These are phyloP conservation scores for Rhodotorula kratochvilovae DNA, from an alignment of 768 basidiomycete species.

Conservation along the genomic window DNA sequence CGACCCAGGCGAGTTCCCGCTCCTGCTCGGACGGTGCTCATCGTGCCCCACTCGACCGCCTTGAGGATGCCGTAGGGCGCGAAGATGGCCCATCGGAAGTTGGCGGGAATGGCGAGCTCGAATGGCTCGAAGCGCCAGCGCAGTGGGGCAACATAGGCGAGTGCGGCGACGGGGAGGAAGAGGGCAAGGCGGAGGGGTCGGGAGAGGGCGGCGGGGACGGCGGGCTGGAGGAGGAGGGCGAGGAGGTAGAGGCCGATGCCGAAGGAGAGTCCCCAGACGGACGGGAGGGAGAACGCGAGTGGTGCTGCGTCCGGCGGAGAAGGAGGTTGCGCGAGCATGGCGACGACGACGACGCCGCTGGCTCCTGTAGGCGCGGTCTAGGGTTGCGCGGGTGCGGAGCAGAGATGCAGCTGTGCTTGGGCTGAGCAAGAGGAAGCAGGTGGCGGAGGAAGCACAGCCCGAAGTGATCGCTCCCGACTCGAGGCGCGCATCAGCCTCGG, in stretches of 20 bases:
- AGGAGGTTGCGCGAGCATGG: not conserved
- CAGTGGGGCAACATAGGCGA: conserved; percentile 3
- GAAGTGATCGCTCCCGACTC: too few relatives aligned
- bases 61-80: conserved; percentile 17
- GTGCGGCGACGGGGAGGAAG: conserved; percentile 1
- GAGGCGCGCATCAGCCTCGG: too few relatives aligned
- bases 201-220: conserved; percentile 10
- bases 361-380: too few relatives aligned
- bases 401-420: too few relatives aligned
- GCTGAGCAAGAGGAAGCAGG: not conserved
- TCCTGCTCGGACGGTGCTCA: not conserved
- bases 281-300: conserved; percentile 7
- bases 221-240: conserved; percentile 31
- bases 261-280: conserved; percentile 1
- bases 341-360: not conserved
- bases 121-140: not conserved
- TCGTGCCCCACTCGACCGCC: conserved; percentile 13
- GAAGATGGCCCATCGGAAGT: conserved; percentile 25
- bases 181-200: not conserved
- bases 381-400: too few relatives aligned
- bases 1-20: conserved; percentile 21
- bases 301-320: not conserved
- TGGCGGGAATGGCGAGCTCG: conserved; percentile 2
- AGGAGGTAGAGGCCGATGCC: conserved; percentile 11
- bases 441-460: not conserved